Percentiles rank a stretch among this genome's conserved stretches.
These are phyloP conservation scores for Komagataella mondaviorum DNA, from an alignment of 805 yeast genomes.

Conservation along the genomic window DNA sequence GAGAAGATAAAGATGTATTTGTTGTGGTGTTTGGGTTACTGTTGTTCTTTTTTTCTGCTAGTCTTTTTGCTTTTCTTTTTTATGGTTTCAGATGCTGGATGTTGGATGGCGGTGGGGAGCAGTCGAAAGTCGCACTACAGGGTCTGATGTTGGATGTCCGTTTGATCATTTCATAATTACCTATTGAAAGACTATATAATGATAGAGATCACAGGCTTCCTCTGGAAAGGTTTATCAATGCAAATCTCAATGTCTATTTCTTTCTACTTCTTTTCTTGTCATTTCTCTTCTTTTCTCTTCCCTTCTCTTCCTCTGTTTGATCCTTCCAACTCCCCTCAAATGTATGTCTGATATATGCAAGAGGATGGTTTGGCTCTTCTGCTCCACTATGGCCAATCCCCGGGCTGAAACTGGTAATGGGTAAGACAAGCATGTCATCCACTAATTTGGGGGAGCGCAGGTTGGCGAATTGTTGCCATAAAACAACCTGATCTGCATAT, in stretches of 20 bases:
- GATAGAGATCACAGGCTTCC: too few relatives aligned
- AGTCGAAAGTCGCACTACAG: too few relatives aligned
- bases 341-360: constrained; percentile 50
- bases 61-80: not conserved
- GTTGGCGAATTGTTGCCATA: constrained; percentile 54
- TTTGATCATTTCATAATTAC: not conserved
- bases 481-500: constrained; percentile 18
- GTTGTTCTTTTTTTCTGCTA: not conserved
- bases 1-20: not conserved
- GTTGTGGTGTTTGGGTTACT: not conserved
- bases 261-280: too few relatives aligned
- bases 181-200: too few relatives aligned
- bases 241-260: too few relatives aligned
- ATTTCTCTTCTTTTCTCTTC: constrained; percentile 1
- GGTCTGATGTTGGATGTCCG: not conserved
- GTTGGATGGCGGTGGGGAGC: too few relatives aligned
- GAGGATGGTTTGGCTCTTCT: constrained; percentile 20
- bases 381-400: constrained; percentile 65
- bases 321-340: constrained; percentile 56
- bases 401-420: constrained; percentile 58
- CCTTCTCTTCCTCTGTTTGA: constrained; percentile 7
- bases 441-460: constrained; percentile 38
- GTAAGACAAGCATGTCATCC: constrained; percentile 61
- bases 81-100: too few relatives aligned
- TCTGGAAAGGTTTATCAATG: too few relatives aligned